Evolutionary conservation across 192 early-diverging fungal genomes (phyloP).

Genomic region (Funneliformis mosseae): DNA sequence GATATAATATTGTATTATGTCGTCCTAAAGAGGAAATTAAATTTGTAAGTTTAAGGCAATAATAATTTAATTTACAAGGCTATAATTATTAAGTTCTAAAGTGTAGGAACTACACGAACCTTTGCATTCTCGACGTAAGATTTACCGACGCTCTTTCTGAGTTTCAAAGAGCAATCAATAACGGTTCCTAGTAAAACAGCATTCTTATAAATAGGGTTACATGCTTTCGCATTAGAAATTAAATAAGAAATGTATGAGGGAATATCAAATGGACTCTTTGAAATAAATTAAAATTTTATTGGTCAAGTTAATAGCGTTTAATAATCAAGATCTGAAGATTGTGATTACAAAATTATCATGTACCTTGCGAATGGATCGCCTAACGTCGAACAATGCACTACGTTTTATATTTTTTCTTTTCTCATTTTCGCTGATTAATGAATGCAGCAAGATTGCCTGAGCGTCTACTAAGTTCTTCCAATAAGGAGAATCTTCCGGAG

Average conservation of each 20-base stretch:
- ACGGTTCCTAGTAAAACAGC: constrained; percentile 66
- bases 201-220: constrained; percentile 49
- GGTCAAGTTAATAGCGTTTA: neutral
- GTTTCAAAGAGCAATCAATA: constrained; percentile 56
- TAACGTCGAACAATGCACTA: constrained; percentile 57
- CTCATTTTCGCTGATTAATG: constrained; percentile 46
- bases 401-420: constrained; percentile 56
- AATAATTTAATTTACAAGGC: constrained; percentile 26
- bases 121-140: constrained; percentile 17
- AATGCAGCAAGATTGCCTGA: constrained; percentile 57
- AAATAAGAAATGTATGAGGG: constrained; percentile 56
- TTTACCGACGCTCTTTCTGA: constrained; percentile 42
- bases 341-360: neutral
- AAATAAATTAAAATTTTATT: constrained; percentile 25
- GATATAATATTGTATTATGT: constrained; percentile 62
- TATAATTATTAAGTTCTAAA: neutral
- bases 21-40: constrained; percentile 38
- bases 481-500: constrained; percentile 35
- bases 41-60: neutral
- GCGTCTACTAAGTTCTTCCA: constrained; percentile 42
- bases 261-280: constrained; percentile 49
- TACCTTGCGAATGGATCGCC: constrained; percentile 58
- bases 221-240: constrained; percentile 42
- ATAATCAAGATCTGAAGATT: neutral
- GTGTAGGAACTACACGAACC: neutral